Evolutionary conservation across 495 filamentous ascomycete species (phyloP).

Genomic region (Xylaria scruposa): DNA sequence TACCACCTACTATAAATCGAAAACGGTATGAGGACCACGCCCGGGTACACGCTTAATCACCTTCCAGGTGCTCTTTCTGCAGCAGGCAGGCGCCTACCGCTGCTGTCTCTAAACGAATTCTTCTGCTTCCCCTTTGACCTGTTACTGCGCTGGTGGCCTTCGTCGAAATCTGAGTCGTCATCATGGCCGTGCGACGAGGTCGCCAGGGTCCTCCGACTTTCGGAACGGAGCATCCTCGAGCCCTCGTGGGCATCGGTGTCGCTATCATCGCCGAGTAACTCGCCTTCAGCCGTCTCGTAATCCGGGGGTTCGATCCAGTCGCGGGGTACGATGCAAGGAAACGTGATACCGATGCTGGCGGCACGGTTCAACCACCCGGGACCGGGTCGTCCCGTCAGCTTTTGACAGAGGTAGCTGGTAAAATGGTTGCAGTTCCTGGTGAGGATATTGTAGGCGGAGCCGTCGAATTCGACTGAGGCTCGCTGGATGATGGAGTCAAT

Average conservation of each 20-base stretch:
- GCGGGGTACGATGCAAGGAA: conserved; percentile 79
- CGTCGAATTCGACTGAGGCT: conserved; percentile 70
- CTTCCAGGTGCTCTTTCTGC: conserved; percentile 50
- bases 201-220: conserved; percentile 30
- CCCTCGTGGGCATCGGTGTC: conserved; percentile 54
- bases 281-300: conserved; percentile 72
- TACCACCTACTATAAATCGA: conserved; percentile 37
- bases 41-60: conserved; percentile 21
- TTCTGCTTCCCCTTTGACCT: conserved; percentile 43
- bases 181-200: conserved; percentile 26
- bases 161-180: conserved; percentile 36
- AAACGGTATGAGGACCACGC: conserved; percentile 26
- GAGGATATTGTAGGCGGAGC: conserved; percentile 75
- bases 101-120: conserved; percentile 42
- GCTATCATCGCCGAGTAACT: conserved; percentile 65
- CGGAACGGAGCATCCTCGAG: conserved; percentile 58
- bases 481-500: conserved; percentile 70
- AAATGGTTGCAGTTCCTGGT: conserved; percentile 87
- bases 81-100: conserved; percentile 47
- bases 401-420: conserved; percentile 70
- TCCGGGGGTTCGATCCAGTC: conserved; percentile 82
- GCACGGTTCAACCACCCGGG: conserved; percentile 81
- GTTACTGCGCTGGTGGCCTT: conserved; percentile 38
- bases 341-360: conserved; percentile 72
- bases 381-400: conserved; percentile 66